Evolutionary conservation across 106 monocot genomes (phyloP), one percentile per base, ranked within the genome.

Genomic region (Platanthera zijinensis): DNA sequence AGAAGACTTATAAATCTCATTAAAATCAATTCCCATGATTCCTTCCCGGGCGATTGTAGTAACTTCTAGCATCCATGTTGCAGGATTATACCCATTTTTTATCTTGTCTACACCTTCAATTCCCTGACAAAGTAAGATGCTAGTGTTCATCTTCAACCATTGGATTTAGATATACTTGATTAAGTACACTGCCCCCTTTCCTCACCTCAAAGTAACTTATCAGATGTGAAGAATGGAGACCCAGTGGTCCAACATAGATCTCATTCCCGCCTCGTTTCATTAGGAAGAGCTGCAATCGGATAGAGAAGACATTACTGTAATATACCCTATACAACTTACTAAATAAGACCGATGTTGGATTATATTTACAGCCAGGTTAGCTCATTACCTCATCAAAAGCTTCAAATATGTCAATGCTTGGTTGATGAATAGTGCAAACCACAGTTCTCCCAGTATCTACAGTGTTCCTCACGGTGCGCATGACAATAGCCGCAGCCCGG

Each of bases 201-300:
- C 78, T 68, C n/a, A 79, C 83, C 83, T 83, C 78, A 77, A 78
- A 83, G 47, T 83, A 83, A 13, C 69, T 39, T 11, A 83, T 83
- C 56, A 83, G 50, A 64, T 79, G 30, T 7, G 66, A 69, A 47
- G 83, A 83, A 15, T 74, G 57, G n/a, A 12, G 63, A 7, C 83
- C 83, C 9, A 83, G 22, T 7, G 78, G 83, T 7, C 83, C 83
- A 7, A 73, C 83, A 69, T 83, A 83, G 66, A 83, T 83, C 52
- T 74, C 78, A 19, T 75, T 50, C 13, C 83, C 83, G 49, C 82
- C 82, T 72, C 71, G 13, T 32, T 77, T 77, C 82, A 82, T 82
- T 8, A 80, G 47, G 66, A 76, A 75, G 10, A 84, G 64, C 76
- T 83, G 48, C 76, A 81, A 50, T 57, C 39, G 28, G 57, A 54